Evolutionary conservation across 2,329 filamentous ascomycete genomes (phyloP).

Genomic region (Botryotinia narcissicola): DNA sequence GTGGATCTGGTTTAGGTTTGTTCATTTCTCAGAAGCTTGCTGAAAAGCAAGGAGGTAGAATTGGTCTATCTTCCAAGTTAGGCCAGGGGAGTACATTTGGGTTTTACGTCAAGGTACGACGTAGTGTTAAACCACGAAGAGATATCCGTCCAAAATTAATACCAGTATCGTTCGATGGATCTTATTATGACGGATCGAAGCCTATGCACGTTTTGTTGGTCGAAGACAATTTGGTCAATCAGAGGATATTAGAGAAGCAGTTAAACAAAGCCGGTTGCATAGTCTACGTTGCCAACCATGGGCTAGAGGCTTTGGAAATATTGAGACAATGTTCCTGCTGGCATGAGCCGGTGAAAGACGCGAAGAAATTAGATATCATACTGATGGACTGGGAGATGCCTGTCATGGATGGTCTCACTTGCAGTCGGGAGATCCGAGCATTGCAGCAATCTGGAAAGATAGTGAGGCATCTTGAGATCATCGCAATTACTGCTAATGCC

Average conservation of each 20-base stretch:
- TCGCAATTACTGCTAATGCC: constrained; percentile 39
- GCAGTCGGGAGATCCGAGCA: constrained; percentile 61
- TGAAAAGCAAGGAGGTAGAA: constrained; percentile 71
- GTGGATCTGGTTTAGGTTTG: constrained; percentile 73
- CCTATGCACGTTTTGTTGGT: constrained; percentile 49
- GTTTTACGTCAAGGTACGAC: constrained; percentile 66
- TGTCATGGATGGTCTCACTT: constrained; percentile 67
- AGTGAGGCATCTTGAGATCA: constrained; percentile 42
- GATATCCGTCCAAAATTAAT: neutral
- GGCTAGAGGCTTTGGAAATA: constrained; percentile 53
- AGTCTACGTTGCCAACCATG: constrained; percentile 54
- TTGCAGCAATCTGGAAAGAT: constrained; percentile 54
- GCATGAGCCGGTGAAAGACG: constrained; percentile 24
- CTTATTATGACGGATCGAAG: constrained; percentile 53
- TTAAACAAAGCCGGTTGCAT: constrained; percentile 46
- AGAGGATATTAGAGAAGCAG: constrained; percentile 52
- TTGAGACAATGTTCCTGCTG: constrained; percentile 30
- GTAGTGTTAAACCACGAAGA: constrained; percentile 7
- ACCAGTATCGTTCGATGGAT: neutral
- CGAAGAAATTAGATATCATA: constrained; percentile 55
- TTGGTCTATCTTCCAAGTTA: constrained; percentile 66
- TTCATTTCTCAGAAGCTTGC: constrained; percentile 77
- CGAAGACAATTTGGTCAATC: constrained; percentile 61
- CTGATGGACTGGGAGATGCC: constrained; percentile 80
- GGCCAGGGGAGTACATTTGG: constrained; percentile 71